Evolutionary conservation across 192 early-diverging fungal species (phyloP), one percentile per base, ranked within the genome.

Genomic region (Backusella westeae): DNA sequence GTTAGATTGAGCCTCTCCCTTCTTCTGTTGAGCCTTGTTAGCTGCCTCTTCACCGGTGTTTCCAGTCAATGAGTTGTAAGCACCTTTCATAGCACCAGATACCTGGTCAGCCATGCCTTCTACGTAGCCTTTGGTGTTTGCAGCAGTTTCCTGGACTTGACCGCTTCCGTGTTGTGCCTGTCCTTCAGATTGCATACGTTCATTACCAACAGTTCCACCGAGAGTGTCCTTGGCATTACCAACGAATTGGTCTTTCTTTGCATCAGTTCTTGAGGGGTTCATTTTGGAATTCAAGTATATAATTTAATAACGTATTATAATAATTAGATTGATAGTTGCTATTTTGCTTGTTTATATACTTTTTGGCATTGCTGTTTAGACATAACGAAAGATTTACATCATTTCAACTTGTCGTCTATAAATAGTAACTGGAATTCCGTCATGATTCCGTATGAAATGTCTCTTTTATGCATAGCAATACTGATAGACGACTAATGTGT

Each of bases 141-240:
- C 41, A 39, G 78, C 74, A 32, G 44, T 4, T 72, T 82, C 77
- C 36, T 71, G 41, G 14, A 49, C 69, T 7, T 76, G 71, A 52
- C 75, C 80, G 7, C 67, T 35, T 72, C 71, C 49, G 41, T 80
- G 75, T 53, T 85, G 71, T 17, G 73, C 29, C 29, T 79, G 75
- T 17, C 84, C 84, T 26, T 76, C 56, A 17, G 76, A 39, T n/a
- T 73, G 71, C 35, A 85, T 67, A 34, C 44, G 7, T 8, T 82
- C 71, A 35, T 59, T 80, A 14, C 84, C 81, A 36, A 81, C 26
- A 29, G 79, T 71, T 52, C 56, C 46, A 12, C 84, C 84, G 42
- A 83, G 67, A 65, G 79, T 81, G 42, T 83, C 72, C 72, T 83
- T 80, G 49, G 69, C 77, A 44, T 67, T 53, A 42, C 81, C 84